phyloP scores from a whole-genome alignment of 371 early-diverging fungal species.

The Mucor sp. region DNA sequence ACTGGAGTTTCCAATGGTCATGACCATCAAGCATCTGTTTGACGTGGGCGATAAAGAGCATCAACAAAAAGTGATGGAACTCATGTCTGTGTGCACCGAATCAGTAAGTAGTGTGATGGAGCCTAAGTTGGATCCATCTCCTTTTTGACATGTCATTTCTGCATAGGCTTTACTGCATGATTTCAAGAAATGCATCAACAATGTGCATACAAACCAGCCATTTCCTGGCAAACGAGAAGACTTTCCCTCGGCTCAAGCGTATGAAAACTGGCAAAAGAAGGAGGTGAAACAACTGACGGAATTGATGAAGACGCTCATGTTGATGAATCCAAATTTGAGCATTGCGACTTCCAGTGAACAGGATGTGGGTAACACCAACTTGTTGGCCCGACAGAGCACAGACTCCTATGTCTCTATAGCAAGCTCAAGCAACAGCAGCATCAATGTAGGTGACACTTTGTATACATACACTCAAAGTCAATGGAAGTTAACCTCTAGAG shows the following conservation, averaged over 20 bases:
- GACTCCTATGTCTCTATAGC: not conserved
- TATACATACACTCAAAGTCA: no score
- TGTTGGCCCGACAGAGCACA: conserved; percentile 4
- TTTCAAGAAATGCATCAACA: conserved; percentile 32
- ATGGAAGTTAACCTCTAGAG: no score
- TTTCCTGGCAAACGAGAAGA: conserved; percentile 32
- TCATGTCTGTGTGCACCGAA: conserved; percentile 30
- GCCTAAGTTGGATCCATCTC: not conserved
- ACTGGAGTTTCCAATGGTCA: conserved; percentile 28
- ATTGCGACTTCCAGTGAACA: conserved; percentile 16
- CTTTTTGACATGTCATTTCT: not conserved
- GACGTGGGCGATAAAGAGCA: conserved; percentile 26
- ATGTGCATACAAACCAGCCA: conserved; percentile 29
- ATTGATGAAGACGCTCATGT: conserved; percentile 30
- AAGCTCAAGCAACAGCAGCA: not conserved
- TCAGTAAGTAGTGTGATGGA: no score
- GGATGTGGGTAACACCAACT: conserved; percentile 18
- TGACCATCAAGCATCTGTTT: conserved; percentile 29
- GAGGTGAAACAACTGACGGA: conserved; percentile 36
- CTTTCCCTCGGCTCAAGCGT: conserved; percentile 22
- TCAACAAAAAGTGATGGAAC: conserved; percentile 19
- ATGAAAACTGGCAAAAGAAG: conserved; percentile 35
- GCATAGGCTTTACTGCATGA: conserved; percentile 31
- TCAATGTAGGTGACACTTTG: not conserved
- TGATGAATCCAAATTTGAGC: conserved; percentile 30